Conservation (phyloP, 768 basidiomycete species). For the Serendipita indica region DNA sequence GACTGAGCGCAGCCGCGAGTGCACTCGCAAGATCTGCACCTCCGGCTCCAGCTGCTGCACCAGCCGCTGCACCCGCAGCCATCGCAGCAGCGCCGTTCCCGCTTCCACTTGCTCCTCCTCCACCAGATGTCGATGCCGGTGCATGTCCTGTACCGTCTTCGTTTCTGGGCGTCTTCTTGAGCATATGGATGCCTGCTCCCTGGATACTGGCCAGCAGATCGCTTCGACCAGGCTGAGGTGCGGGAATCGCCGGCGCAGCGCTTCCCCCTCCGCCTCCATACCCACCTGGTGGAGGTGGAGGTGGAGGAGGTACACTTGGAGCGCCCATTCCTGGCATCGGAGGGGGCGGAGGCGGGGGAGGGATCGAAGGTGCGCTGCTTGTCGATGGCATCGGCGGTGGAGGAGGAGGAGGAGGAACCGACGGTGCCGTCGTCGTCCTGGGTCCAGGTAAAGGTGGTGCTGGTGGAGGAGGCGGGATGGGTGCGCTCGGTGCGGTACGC, state of each 20-base stretch:
- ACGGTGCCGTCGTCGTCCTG: constrained; percentile 26
- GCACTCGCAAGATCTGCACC: constrained; percentile 71
- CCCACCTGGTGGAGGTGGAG: constrained; percentile 30
- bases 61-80: constrained; percentile 12
- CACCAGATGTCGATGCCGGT: constrained; percentile 6
- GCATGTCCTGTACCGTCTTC: constrained; percentile 17
- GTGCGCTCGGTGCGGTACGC: constrained; percentile 6
- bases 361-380: constrained; percentile 16
- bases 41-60: constrained; percentile 22
- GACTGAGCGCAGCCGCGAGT: constrained; percentile 65
- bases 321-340: constrained; percentile 12
- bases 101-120: constrained; percentile 15
- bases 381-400: constrained; percentile 27
- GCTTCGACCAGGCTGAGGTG: constrained; percentile 43
- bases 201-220: constrained; percentile 69
- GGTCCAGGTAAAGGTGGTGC: constrained; percentile 15
- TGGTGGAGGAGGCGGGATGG: constrained; percentile 10
- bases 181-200: constrained; percentile 56
- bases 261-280: constrained; percentile 17
- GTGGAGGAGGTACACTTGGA: constrained; percentile 24
- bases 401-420: constrained; percentile 21
- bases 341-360: constrained; percentile 19
- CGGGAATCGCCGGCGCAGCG: constrained; percentile 24
- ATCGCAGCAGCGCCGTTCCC: constrained; percentile 18
- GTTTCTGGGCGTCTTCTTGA: constrained; percentile 37